phyloP scores from a whole-genome alignment of 176 grass and related monocot genomes.

The Avena eriantha region DNA sequence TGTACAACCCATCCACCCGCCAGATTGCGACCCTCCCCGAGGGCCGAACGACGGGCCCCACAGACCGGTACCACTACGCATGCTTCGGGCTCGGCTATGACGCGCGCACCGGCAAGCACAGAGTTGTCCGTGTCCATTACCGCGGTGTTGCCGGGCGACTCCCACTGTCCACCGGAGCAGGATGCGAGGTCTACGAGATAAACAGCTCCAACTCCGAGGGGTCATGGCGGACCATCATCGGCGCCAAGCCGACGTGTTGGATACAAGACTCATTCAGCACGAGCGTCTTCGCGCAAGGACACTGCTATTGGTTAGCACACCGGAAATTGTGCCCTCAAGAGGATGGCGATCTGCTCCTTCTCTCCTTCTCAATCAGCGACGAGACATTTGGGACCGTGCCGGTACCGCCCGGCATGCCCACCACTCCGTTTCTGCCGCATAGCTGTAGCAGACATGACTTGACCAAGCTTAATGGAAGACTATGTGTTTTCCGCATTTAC shows the following conservation, averaged over 20 bases:
- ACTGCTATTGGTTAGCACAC: constrained; percentile 10
- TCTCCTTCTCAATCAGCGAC: constrained; percentile 3
- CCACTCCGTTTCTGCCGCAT: not conserved
- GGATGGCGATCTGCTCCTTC: not conserved
- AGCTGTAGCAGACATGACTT: not conserved
- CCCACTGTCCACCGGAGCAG: not conserved
- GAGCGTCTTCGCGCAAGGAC: not conserved
- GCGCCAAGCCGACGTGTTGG: not conserved
- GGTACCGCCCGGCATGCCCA: not conserved
- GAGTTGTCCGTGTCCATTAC: constrained; percentile 23
- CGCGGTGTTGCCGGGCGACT: not conserved
- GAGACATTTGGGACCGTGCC: not conserved
- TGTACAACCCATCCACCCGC: not conserved
- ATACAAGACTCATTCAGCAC: not conserved
- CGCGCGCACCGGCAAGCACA: constrained; percentile 14
- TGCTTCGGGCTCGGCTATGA: constrained; percentile 33
- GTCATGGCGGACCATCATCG: not conserved
- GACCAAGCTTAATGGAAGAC: not conserved
- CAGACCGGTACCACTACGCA: not conserved
- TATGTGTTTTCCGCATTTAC: not conserved
- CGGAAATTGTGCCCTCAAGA: not conserved
- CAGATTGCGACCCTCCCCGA: not conserved
- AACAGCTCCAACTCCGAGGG: not conserved
- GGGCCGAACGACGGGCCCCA: not conserved
- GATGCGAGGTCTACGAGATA: constrained; percentile 21